Base-by-base conservation (phyloP, 2,329 filamentous ascomycete species). In the Aotearoamyces nothofagi region DNA sequence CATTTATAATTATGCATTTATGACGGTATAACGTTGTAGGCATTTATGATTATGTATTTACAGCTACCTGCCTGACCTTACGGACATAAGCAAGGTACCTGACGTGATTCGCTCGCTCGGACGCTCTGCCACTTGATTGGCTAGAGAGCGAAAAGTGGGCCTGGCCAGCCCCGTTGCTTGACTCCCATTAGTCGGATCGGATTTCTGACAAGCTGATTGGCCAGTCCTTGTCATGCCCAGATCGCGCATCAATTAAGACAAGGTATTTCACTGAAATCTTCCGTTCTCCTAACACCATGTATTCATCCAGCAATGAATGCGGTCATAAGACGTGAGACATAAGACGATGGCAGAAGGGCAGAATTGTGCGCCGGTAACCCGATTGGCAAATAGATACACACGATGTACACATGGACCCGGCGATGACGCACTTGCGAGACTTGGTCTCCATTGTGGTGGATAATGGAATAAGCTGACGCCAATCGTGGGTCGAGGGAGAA, bases 131-230 rank as follows among this genome's bases (percentile, higher is more conserved):
- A 4, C n/a, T 3, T 24, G 22, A 11, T 24, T 24, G 22, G 22
- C 9, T 24, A 24, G 4, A 13, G 22, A 11, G 12, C n/a, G n/a
- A n/a, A n/a, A n/a, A n/a, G n/a, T n/a, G n/a, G n/a, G n/a, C n/a
- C n/a, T n/a, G n/a, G n/a, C n/a, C n/a, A n/a, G n/a, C 5, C 9
- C 5, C 13, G 15, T 9, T 8, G 15, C 9, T n/a, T 8, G 8
- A 16, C n/a, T 20, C 16, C 27, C 4, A 29, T 29, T 29, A 12
- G 27, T 20, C 19, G 12, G 17, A n/a, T 29, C 27, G 27, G 27
- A 20, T 17, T 17, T 12, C 22, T 14, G 6, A 14, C 17, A 29
- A 10, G 27, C 17, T 29, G 27, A 29, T 29, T 29, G 27, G 27
- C 16, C n/a, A 15, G 10, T 13, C 15, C n/a, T n/a, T n/a, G n/a